phyloP scores from a whole-genome alignment of 1,284 basidiomycete genomes.

The Leccinum proximum region DNA sequence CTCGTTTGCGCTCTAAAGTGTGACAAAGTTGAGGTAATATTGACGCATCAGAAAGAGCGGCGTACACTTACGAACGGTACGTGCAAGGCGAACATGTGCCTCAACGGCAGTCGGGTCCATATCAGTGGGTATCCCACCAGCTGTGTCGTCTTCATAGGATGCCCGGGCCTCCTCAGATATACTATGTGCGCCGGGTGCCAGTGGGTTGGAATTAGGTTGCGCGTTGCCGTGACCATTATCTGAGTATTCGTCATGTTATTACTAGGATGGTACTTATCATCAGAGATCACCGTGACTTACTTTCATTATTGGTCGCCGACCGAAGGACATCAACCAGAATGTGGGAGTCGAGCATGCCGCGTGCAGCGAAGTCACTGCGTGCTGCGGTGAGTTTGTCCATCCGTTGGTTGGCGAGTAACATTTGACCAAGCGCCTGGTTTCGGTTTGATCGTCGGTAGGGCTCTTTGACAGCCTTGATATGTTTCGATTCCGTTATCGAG shows the following conservation, averaged over 20 bases:
- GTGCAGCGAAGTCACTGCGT: neutral
- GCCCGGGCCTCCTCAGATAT: too few relatives aligned
- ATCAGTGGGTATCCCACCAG: too few relatives aligned
- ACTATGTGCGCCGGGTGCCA: too few relatives aligned
- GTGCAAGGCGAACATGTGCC: neutral
- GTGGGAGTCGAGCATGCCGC: neutral
- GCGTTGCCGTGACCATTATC: too few relatives aligned
- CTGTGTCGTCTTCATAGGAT: too few relatives aligned
- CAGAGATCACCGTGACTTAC: neutral
- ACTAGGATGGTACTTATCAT: too few relatives aligned
- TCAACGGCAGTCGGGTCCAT: too few relatives aligned
- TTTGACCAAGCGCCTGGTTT: neutral
- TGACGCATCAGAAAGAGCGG: neutral
- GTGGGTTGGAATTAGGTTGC: too few relatives aligned
- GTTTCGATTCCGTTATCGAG: neutral
- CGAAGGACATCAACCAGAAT: neutral
- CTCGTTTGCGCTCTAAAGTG: neutral
- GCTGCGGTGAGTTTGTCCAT: neutral
- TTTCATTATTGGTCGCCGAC: neutral
- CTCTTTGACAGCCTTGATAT: neutral
- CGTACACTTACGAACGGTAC: neutral
- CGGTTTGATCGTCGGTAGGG: neutral
- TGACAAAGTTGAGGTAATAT: neutral
- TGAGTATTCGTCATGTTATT: too few relatives aligned
- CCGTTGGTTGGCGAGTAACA: neutral